Evolutionary conservation across 148 eudicot species (phyloP).

Genomic region (Silene conica): DNA sequence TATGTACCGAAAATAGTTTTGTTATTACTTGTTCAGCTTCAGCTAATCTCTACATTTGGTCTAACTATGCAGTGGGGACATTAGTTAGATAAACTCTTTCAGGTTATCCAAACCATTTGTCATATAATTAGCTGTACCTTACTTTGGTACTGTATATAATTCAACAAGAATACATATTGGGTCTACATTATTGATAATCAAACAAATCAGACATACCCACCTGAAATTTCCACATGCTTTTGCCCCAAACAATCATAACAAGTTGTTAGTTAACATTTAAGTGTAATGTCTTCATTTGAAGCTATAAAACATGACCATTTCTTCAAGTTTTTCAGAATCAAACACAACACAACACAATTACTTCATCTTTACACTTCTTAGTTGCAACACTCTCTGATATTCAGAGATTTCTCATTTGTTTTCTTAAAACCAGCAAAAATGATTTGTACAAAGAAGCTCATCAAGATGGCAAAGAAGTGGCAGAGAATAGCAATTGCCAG

Average conservation of each 20-base stretch:
- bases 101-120: not conserved
- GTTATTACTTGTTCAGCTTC: too few species aligned
- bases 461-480: conserved; percentile 28
- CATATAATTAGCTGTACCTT: not conserved
- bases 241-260: not conserved
- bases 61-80: too few species aligned
- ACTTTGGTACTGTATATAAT: not conserved
- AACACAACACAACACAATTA: conserved; percentile 3
- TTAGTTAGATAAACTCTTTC: too few species aligned
- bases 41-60: not conserved
- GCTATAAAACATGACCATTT: conserved; percentile 18
- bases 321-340: not conserved
- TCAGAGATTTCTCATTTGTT: not conserved
- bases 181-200: not conserved
- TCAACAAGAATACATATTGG: not conserved
- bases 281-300: conserved; percentile 7
- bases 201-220: not conserved
- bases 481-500: conserved; percentile 21
- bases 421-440: conserved; percentile 1
- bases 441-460: conserved; percentile 28
- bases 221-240: conserved; percentile 12
- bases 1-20: too few species aligned
- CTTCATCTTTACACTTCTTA: not conserved
- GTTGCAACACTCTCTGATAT: not conserved
- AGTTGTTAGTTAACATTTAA: not conserved